These are phyloP conservation scores for Isatis lusitanica DNA, from an alignment of 441 rosid species.

Conservation along the genomic window DNA sequence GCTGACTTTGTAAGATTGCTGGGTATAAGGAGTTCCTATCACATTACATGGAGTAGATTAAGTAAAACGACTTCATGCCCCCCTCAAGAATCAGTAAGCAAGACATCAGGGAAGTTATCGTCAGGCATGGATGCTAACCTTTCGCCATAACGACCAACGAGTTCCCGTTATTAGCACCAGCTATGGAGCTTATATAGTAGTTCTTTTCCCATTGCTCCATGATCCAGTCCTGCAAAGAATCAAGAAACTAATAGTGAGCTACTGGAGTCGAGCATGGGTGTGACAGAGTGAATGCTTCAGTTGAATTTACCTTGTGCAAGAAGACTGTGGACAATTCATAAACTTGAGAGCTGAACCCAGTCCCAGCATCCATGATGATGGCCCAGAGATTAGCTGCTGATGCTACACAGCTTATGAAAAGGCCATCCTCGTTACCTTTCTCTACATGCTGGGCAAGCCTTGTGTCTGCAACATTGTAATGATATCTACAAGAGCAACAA, in stretches of 20 bases:
- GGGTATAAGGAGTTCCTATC: conserved; percentile 74
- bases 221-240: conserved; percentile 70
- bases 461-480: conserved; percentile 85
- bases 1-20: conserved; percentile 86
- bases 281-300: conserved; percentile 21
- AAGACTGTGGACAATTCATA: conserved; percentile 73
- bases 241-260: conserved; percentile 21
- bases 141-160: conserved; percentile 84
- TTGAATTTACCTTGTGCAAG: conserved; percentile 72
- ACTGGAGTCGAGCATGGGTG: conserved; percentile 6
- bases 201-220: conserved; percentile 90
- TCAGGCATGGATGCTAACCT: conserved; percentile 43
- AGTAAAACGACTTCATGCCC: not conserved
- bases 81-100: not conserved
- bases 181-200: conserved; percentile 74
- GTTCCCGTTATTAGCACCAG: conserved; percentile 76
- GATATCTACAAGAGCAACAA: conserved; percentile 60
- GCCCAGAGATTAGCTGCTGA: conserved; percentile 91
- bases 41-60: conserved; percentile 23
- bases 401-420: conserved; percentile 85
- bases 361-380: conserved; percentile 94
- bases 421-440: conserved; percentile 88
- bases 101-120: not conserved
- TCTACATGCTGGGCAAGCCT: conserved; percentile 83
- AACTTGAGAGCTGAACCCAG: conserved; percentile 82